Conservation (phyloP, 345 rosid genomes). For the Balakata baccata region DNA sequence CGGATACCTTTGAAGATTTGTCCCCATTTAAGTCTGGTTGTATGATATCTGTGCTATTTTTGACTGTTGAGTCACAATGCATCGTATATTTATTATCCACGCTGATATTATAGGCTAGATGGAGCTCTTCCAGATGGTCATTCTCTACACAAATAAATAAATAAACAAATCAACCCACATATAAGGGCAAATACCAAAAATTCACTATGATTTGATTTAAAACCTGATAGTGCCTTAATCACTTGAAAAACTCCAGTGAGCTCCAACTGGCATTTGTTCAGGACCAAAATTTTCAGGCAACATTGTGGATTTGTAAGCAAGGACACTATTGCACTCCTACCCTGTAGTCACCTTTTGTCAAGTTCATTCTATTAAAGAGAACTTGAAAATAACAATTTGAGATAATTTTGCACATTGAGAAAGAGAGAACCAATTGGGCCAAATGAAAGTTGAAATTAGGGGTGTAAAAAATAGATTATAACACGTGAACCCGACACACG, state of each 20-base stretch:
- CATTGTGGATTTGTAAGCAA: constrained; percentile 62
- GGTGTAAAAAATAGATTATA: too few relatives aligned
- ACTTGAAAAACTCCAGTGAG: constrained; percentile 59
- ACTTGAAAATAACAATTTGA: too few relatives aligned
- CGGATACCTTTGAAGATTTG: constrained; percentile 14
- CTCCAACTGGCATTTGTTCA: constrained; percentile 76
- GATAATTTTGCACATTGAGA: too few relatives aligned
- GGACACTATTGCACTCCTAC: constrained; percentile 48
- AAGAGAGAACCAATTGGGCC: too few relatives aligned
- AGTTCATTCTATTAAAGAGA: neutral
- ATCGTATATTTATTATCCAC: constrained; percentile 26
- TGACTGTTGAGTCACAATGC: constrained; percentile 14
- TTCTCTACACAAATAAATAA: constrained; percentile 46
- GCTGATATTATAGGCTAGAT: constrained; percentile 55
- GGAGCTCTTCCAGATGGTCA: constrained; percentile 65
- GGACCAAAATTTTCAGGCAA: constrained; percentile 52
- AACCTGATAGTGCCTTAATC: constrained; percentile 73
- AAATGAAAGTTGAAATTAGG: too few relatives aligned
- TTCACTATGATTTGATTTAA: constrained; percentile 1
- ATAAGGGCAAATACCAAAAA: neutral
- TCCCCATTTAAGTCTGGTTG: constrained; percentile 23
- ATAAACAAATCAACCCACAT: constrained; percentile 7
- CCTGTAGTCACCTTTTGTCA: constrained; percentile 50
- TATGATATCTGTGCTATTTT: constrained; percentile 23
- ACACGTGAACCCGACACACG: too few relatives aligned